Base-by-base conservation (phyloP, 129 eudicot species). In the Chrysanthemum lavandulifolium region DNA sequence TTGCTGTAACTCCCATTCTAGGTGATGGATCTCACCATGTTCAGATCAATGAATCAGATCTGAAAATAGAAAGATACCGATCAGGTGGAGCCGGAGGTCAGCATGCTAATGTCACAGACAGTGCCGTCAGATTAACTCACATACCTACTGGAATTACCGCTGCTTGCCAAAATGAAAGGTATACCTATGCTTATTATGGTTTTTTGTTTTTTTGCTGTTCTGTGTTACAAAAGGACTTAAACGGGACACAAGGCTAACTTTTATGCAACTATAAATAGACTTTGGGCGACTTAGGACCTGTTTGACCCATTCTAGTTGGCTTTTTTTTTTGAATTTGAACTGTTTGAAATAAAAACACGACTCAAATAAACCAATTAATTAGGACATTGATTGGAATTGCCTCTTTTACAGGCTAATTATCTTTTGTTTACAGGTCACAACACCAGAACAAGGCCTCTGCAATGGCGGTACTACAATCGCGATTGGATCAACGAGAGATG, bases 31-130 rank as follows among this genome's bases (percentile, higher is more conserved):
- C 86, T 65, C 78, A 90, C 52, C 92, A 65, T 65, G 84, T 85
- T 61, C 92, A 93, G 72, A 93, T 93, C 54, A 93, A 87, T 56
- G 96, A 89, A 58, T 89, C 98, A 10, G 98, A 89, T 86, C 87
- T 93, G 8, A 77, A 82, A 13, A 84, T 93, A 43, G 98, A 93
- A 68, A 81, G 96, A 36, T 85, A 69, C 71, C 95, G 96, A 78
- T 49, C 98, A 19, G 96, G 98, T 10, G 98, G 98, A 59, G 83
- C 96, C 25, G 97, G 98, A 47, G 98, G 96, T 68, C 98, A 93
- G 82, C 79, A 67, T 61, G 98, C 81, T 49, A 93, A 93, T 77
- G 89, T 92, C 14, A 93, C 98, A 1, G 95, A 93, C 31, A 93
- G 98, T 82, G 98, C 98, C 40, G 95, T 92, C 14, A 82, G 94